phyloP scores from a whole-genome alignment of 2,329 filamentous ascomycete species.

The Pleoardoris graminearum region DNA sequence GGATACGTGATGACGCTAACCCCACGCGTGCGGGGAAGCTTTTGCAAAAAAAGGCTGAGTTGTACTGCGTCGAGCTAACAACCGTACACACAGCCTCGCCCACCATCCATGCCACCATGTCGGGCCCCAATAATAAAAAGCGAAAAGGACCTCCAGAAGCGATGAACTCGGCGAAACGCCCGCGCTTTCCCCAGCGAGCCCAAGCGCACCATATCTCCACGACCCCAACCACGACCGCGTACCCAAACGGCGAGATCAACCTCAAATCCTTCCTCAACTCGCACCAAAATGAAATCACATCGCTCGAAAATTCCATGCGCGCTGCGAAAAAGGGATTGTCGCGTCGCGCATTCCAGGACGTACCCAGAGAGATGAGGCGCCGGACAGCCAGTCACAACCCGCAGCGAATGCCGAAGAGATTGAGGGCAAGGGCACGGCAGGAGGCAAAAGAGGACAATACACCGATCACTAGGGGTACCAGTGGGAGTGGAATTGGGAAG shows the following conservation, averaged over 20 bases:
- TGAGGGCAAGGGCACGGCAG: conserved; percentile 69
- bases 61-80: too few species aligned
- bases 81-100: too few species aligned
- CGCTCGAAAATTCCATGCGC: conserved; percentile 80
- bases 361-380: conserved; percentile 80
- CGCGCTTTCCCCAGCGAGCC: conserved; percentile 31
- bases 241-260: conserved; percentile 76
- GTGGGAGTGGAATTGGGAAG: conserved; percentile 60
- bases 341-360: conserved; percentile 84
- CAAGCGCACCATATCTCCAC: conserved; percentile 33
- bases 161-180: conserved; percentile 20
- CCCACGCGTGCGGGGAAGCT: conserved; percentile 8
- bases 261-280: conserved; percentile 81
- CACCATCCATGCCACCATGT: conserved; percentile 10
- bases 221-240: conserved; percentile 52
- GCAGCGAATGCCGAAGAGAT: conserved; percentile 79
- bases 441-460: conserved; percentile 91
- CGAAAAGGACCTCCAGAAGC: conserved; percentile 15
- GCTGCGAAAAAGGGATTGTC: conserved; percentile 67
- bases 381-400: conserved; percentile 95
- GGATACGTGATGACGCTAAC: conserved; percentile 11
- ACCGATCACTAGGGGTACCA: conserved; percentile 70
- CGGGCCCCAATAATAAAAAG: conserved; percentile 20
- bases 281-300: conserved; percentile 85
- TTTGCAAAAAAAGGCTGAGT: conserved; percentile 5